A percentile compares a stretch with the other conserved stretches of the same genome.
phyloP scores from a whole-genome alignment of 2,329 filamentous ascomycete genomes.

The Byssochlamys sp. region DNA sequence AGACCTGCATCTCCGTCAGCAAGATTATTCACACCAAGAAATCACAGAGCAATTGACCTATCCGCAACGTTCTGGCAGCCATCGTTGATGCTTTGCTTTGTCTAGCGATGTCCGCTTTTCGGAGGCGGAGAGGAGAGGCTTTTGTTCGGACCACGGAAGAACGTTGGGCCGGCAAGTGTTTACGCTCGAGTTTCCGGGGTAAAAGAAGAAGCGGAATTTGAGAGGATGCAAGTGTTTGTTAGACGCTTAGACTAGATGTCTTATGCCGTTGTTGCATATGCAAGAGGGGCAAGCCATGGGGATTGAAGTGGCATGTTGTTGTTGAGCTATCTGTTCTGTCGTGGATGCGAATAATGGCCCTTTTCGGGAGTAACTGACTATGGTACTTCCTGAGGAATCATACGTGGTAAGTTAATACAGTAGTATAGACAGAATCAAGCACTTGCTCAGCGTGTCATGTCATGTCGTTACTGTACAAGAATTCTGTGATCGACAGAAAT shows the following conservation, averaged over 20 bases:
- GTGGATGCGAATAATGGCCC: background rate
- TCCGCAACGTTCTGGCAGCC: constrained; percentile 58
- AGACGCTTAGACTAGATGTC: background rate
- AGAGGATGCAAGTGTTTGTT: background rate
- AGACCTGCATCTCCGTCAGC: constrained; percentile 52
- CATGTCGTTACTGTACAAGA: background rate
- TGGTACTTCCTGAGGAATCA: background rate
- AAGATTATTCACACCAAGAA: background rate
- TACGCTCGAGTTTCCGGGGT: background rate
- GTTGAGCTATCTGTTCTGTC: background rate
- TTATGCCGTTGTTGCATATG: background rate
- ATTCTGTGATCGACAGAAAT: background rate
- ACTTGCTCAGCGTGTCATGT: background rate
- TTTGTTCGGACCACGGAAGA: constrained; percentile 9
- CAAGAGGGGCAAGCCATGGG: background rate
- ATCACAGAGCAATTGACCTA: constrained; percentile 43
- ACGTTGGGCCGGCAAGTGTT: background rate
- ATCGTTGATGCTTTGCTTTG: constrained; percentile 19
- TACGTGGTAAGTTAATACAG: background rate
- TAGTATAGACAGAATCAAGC: background rate
- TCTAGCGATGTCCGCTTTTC: constrained; percentile 9
- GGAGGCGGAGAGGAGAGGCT: constrained; percentile 11
- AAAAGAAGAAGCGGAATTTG: background rate
- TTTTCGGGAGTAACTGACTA: background rate
- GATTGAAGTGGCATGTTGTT: background rate